These are phyloP conservation scores for Pleurotus sapidus DNA, from an alignment of 768 basidiomycete species.

Conservation along the genomic window DNA sequence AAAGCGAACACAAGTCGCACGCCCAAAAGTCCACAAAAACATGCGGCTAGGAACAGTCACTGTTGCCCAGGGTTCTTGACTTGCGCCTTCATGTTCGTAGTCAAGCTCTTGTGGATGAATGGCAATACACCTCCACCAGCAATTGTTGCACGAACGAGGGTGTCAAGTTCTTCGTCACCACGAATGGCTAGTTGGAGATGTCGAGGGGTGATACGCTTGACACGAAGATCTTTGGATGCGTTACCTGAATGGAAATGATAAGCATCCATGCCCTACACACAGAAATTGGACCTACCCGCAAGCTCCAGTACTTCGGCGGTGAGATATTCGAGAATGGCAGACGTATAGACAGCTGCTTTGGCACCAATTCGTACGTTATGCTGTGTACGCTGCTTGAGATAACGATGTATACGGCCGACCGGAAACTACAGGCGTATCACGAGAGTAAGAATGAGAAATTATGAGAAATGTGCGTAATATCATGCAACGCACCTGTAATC, in stretches of 20 bases:
- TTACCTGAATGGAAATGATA: slow-evolving; percentile 55
- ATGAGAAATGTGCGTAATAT: background rate
- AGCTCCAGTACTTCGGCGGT: slow-evolving; percentile 96
- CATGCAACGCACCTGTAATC: slow-evolving; percentile 63
- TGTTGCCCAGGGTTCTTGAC: slow-evolving; percentile 43
- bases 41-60: background rate
- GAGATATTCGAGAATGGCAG: slow-evolving; percentile 93
- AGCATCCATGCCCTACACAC: slow-evolving; percentile 21
- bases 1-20: too few relatives aligned
- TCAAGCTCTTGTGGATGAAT: slow-evolving; percentile 86
- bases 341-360: slow-evolving; percentile 97
- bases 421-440: slow-evolving; percentile 65
- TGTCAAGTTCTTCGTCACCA: slow-evolving; percentile 97
- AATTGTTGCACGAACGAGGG: slow-evolving; percentile 90
- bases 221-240: slow-evolving; percentile 94
- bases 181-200: slow-evolving; percentile 96
- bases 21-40: background rate
- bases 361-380: slow-evolving; percentile 95
- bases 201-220: slow-evolving; percentile 95
- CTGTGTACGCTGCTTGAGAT: slow-evolving; percentile 87
- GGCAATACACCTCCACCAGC: slow-evolving; percentile 87
- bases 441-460: background rate
- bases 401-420: slow-evolving; percentile 97
- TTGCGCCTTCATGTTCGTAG: slow-evolving; percentile 43
- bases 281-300: slow-evolving; percentile 53